Conservation (phyloP, 352 stramenopile species). For the Globisporangium nagaii region DNA sequence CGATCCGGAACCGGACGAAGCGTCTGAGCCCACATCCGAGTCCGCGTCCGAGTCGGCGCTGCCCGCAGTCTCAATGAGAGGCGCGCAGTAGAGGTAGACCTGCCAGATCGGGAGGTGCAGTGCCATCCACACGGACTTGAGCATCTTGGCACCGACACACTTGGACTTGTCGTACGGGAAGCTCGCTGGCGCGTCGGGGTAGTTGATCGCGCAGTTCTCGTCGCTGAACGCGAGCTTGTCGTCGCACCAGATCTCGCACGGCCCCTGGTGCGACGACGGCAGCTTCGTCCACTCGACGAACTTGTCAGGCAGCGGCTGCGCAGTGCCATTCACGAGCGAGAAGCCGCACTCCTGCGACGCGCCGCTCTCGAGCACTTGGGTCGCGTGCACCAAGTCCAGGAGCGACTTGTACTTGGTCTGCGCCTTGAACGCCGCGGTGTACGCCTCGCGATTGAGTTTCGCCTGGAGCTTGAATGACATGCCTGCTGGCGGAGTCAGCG, state of each 20-base stretch:
- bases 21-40: no score
- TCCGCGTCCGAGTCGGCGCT: no score
- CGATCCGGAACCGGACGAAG: no score
- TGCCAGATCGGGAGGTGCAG: slow-evolving; percentile 30
- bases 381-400: slow-evolving; percentile 31
- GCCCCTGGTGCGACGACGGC: slow-evolving; percentile 24
- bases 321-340: slow-evolving; percentile 23
- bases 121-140: slow-evolving; percentile 29
- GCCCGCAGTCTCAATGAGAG: no score
- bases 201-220: slow-evolving; percentile 39
- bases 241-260: slow-evolving; percentile 50
- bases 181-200: slow-evolving; percentile 19
- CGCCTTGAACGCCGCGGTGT: slow-evolving; percentile 18
- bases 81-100: slow-evolving; percentile 9
- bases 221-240: slow-evolving; percentile 33
- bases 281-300: slow-evolving; percentile 32
- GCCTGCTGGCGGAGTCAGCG: slow-evolving; percentile 27
- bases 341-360: slow-evolving; percentile 34
- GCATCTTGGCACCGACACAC: slow-evolving; percentile 25
- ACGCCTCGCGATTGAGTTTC: no score
- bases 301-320: slow-evolving; percentile 24
- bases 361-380: slow-evolving; percentile 23
- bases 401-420: slow-evolving; percentile 34
- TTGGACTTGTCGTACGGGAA: slow-evolving; percentile 37
- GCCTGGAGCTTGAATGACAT: no score